Percentiles rank a stretch among this genome's conserved stretches.
Evolutionary conservation across 2,329 filamentous ascomycete genomes (phyloP).

Genomic region (Pestalotiopsis sp.): DNA sequence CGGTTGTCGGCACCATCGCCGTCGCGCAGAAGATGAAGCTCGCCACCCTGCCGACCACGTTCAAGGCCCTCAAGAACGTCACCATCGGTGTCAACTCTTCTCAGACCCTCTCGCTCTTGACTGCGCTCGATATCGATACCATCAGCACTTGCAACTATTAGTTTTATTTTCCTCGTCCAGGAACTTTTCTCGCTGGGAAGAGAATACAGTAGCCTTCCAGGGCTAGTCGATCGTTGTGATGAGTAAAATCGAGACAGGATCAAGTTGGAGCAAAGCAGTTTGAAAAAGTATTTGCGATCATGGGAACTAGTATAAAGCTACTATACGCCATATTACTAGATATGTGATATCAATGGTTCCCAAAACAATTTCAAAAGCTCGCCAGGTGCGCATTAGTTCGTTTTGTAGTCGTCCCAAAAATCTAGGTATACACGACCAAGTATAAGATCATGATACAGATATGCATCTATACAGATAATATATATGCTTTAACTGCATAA

Average conservation of each 20-base stretch:
- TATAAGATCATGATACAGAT: neutral
- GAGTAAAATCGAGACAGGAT: neutral
- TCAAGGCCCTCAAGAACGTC: neutral
- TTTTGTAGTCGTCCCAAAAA: neutral
- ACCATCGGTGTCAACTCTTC: neutral
- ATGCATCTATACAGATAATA: neutral
- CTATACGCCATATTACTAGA: neutral
- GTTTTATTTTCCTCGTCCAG: neutral
- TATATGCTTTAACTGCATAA: neutral
- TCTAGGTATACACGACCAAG: neutral
- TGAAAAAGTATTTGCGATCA: neutral
- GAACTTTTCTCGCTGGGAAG: neutral
- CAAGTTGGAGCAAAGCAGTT: neutral
- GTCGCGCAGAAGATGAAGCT: neutral
- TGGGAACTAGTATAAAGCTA: neutral
- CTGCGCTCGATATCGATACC: neutral
- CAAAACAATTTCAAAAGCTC: no score
- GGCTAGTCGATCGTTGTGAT: neutral
- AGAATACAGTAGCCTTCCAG: neutral
- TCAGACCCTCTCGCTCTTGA: neutral
- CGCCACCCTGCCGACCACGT: neutral
- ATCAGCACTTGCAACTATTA: neutral
- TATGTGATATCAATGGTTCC: neutral
- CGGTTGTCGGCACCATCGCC: neutral
- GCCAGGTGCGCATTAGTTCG: neutral